Evolutionary conservation across 163 green algal genomes (phyloP), one percentile per base, ranked within the genome.

Genomic region (Botryococcus braunii): DNA sequence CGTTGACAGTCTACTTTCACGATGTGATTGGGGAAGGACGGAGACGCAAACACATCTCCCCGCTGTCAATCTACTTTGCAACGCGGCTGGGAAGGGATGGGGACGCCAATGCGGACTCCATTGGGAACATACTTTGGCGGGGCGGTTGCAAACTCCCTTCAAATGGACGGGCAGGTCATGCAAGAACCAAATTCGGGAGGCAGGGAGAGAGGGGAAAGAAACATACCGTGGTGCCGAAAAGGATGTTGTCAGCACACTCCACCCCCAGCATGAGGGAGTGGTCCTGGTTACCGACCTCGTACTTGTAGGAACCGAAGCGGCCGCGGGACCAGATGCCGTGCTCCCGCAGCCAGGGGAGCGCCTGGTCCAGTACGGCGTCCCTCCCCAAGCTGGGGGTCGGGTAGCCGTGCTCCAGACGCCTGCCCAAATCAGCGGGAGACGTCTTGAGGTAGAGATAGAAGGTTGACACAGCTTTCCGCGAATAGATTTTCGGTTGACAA

Each of bases 271-370:
- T 94, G 52, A 94, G 69, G 39, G 74, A 87, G 82, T 96, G 90
- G 83, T 96, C 90, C 76, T 96, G 90, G 81, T 95, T 96, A 69
- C 80, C 87, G 4, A 95, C 88, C 81, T 96, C 89, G 74, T 96
- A 96, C 85, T 95, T 95, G 79, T 93, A 96, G 66, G 75, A 82
- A 62, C 90, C 90, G 68, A 96, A 96, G 50, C 90, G 79, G 21
- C 90, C 90, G 36, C 90, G 77, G 65, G 77, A 88, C 90, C 90
- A 96, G 66, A 96, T 92, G 79, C 78, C 77, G 27, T 71, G 59
- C 73, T 87, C 52, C 69, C 84, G 78, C 72, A 96, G 83, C 80
- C 79, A 92, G 1, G 90, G 89, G 72, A 95, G 81, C 31, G 89
- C 89, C 79, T 95, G 65, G 25, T 82, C 75, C 43, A 96, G 77